Evolutionary conservation across 1,284 basidiomycete species (phyloP).

Genomic region (Stygiomarasmius scandens): DNA sequence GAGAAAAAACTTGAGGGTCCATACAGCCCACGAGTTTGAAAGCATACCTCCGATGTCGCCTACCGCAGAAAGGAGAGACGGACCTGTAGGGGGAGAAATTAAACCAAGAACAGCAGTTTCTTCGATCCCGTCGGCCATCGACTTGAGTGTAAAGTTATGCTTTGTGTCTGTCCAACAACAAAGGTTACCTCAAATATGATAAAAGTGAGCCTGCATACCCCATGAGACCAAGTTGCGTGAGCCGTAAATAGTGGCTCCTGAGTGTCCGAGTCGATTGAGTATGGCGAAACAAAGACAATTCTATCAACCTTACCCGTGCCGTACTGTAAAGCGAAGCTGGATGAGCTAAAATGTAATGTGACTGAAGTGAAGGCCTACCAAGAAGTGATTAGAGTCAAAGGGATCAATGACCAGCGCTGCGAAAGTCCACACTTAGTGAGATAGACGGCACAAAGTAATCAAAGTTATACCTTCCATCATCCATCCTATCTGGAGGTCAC

Average conservation of each 20-base stretch:
- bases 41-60: slow-evolving; percentile 55
- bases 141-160: slow-evolving; percentile 61
- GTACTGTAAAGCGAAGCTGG: background rate
- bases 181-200: background rate
- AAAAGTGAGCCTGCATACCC: background rate
- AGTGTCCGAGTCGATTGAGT: slow-evolving; percentile 30
- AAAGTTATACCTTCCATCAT: slow-evolving; percentile 33
- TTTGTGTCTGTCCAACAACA: slow-evolving; percentile 54
- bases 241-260: slow-evolving; percentile 57
- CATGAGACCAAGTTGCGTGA: background rate
- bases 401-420: slow-evolving; percentile 48
- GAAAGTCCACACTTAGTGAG: background rate
- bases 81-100: slow-evolving; percentile 34
- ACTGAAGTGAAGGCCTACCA: slow-evolving; percentile 28
- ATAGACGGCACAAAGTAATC: background rate
- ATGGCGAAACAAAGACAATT: too few species aligned
- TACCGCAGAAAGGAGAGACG: slow-evolving; percentile 58
- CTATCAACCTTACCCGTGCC: background rate
- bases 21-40: background rate
- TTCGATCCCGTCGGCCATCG: slow-evolving; percentile 65
- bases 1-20: background rate
- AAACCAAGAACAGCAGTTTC: slow-evolving; percentile 53
- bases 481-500: slow-evolving; percentile 31
- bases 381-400: slow-evolving; percentile 53
- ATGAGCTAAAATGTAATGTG: background rate